These are phyloP conservation scores for Pyrenula massariospora DNA, from an alignment of 495 filamentous ascomycete species.

Conservation along the genomic window DNA sequence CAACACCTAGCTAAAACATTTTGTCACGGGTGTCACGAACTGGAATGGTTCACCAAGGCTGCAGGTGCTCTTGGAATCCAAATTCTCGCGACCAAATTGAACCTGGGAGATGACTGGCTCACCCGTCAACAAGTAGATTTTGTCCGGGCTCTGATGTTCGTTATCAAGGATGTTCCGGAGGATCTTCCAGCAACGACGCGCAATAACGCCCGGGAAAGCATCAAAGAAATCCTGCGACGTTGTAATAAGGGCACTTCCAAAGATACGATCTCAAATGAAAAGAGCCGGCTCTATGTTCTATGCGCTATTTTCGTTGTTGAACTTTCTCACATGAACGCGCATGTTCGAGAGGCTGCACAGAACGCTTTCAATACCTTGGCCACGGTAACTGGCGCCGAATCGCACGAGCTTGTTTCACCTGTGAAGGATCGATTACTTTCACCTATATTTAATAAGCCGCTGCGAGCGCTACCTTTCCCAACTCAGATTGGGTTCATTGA, in stretches of 20 bases:
- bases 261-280: constrained; percentile 58
- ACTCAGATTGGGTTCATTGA: constrained; percentile 97
- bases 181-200: constrained; percentile 85
- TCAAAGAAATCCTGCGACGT: constrained; percentile 62
- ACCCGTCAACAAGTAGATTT: constrained; percentile 71
- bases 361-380: constrained; percentile 71
- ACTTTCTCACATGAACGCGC: constrained; percentile 84
- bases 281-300: constrained; percentile 56
- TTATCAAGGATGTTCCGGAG: constrained; percentile 91
- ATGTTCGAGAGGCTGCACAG: constrained; percentile 79
- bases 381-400: constrained; percentile 58
- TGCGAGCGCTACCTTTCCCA: constrained; percentile 81
- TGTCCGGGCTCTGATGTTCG: constrained; percentile 76
- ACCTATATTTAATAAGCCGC: constrained; percentile 87
- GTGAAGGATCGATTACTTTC: constrained; percentile 76
- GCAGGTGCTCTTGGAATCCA: constrained; percentile 86
- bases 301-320: constrained; percentile 77
- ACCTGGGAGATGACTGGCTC: constrained; percentile 76
- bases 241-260: constrained; percentile 65
- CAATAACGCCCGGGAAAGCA: constrained; percentile 63
- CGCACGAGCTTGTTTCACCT: constrained; percentile 74
- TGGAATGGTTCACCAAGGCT: constrained; percentile 95
- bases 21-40: constrained; percentile 87
- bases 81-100: constrained; percentile 63
- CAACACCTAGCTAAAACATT: constrained; percentile 66